Conservation (phyloP, 805 yeast species). For the Teunomyces aglyptinius region DNA sequence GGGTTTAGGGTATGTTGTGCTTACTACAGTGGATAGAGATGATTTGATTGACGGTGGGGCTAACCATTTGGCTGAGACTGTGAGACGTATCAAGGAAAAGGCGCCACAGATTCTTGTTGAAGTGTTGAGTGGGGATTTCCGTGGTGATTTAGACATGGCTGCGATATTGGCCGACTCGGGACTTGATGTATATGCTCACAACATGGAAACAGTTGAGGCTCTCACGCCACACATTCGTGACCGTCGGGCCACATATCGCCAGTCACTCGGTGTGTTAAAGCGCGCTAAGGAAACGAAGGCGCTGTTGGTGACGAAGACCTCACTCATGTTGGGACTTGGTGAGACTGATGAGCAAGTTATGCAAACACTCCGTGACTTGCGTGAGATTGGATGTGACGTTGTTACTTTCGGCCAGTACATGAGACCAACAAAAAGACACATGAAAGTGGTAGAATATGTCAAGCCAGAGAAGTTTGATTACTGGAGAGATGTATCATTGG, state of each 20-base stretch:
- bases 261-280: constrained; percentile 71
- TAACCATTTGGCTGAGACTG: constrained; percentile 85
- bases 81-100: constrained; percentile 74
- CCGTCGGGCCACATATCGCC: constrained; percentile 93
- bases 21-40: constrained; percentile 97
- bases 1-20: constrained; percentile 97
- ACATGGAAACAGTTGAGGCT: constrained; percentile 92
- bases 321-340: constrained; percentile 95
- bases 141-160: constrained; percentile 84
- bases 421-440: constrained; percentile 98
- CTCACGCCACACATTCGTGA: constrained; percentile 94
- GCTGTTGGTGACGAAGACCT: constrained; percentile 81
- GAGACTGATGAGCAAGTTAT: constrained; percentile 89
- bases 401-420: constrained; percentile 98
- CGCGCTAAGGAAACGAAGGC: constrained; percentile 81
- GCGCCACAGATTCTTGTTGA: constrained; percentile 92
- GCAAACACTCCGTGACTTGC: constrained; percentile 71
- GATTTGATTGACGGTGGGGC: constrained; percentile 94
- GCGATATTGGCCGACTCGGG: constrained; percentile 80
- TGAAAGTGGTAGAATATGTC: constrained; percentile 95
- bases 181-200: constrained; percentile 94
- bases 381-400: constrained; percentile 80
- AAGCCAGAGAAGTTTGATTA: constrained; percentile 91
- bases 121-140: constrained; percentile 90
- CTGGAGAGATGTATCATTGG: constrained; percentile 85